These are phyloP conservation scores for Posidonia australis DNA, from an alignment of 106 monocot genomes.

Conservation along the genomic window DNA sequence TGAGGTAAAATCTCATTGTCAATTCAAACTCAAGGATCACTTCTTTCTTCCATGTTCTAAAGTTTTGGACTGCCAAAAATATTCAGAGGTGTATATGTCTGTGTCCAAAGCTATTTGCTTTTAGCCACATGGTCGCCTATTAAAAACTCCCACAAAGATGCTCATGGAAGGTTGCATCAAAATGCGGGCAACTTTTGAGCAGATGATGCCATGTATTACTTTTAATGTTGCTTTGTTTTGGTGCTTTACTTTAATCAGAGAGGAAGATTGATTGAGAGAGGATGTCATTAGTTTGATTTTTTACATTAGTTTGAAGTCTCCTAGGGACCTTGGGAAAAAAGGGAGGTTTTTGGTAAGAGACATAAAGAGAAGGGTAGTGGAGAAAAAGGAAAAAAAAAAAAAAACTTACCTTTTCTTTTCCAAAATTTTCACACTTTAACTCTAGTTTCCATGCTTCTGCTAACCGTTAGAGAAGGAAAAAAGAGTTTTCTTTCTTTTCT, in stretches of 20 bases:
- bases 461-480: constrained; percentile 5
- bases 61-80: neutral
- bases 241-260: constrained; percentile 24
- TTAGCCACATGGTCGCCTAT: constrained; percentile 22
- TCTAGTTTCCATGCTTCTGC: constrained; percentile 3
- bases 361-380: constrained; percentile 17
- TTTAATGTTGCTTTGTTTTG: constrained; percentile 31
- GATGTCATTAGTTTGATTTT: neutral
- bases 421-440: neutral
- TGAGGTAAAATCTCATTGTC: neutral
- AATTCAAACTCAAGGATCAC: neutral
- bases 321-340: neutral
- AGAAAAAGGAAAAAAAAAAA: constrained; percentile 12
- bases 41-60: neutral
- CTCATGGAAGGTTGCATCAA: constrained; percentile 29
- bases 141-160: constrained; percentile 9
- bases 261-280: neutral
- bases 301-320: neutral
- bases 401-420: neutral
- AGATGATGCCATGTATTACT: constrained; percentile 62
- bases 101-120: constrained; percentile 16
- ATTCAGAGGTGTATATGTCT: neutral
- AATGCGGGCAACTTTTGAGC: constrained; percentile 38
- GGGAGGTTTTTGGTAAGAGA: constrained; percentile 10
- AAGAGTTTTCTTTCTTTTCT: neutral